phyloP scores from a whole-genome alignment of 257 asterid genomes.

The Ocimum tenuiflorum region DNA sequence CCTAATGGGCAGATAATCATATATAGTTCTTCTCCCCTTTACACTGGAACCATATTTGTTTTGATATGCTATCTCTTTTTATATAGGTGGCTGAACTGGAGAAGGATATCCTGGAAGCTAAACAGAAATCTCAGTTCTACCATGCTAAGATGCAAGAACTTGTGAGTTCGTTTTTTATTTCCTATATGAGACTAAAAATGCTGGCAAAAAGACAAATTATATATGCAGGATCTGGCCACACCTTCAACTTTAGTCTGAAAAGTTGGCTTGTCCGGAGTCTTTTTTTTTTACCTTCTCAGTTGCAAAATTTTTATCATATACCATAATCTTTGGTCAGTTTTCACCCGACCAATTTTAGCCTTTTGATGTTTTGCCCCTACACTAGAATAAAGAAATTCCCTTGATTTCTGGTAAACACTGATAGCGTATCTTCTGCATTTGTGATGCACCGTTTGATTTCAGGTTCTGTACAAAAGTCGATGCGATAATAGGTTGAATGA shows the following conservation, averaged over 20 bases:
- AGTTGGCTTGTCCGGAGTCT: background rate
- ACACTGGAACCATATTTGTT: background rate
- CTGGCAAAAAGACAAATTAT: background rate
- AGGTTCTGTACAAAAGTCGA: conserved; percentile 91
- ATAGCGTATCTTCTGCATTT: conserved; percentile 4
- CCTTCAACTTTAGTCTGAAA: background rate
- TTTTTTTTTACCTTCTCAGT: background rate
- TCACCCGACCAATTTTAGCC: background rate
- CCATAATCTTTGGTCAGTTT: conserved; percentile 2
- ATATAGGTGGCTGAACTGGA: conserved; percentile 90
- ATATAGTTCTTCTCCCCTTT: background rate
- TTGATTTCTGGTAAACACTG: background rate
- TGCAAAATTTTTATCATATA: background rate
- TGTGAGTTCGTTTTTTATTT: conserved; percentile 45
- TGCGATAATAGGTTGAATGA: conserved; percentile 90
- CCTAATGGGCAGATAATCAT: background rate
- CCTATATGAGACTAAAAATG: background rate
- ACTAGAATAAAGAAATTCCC: background rate
- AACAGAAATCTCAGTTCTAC: conserved; percentile 76
- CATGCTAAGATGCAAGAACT: conserved; percentile 96
- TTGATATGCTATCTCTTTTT: conserved; percentile 15
- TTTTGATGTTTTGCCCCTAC: background rate
- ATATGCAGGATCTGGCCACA: background rate
- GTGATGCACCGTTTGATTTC: conserved; percentile 30
- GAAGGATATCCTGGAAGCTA: conserved; percentile 85